A percentile compares a stretch with the other conserved stretches of the same genome.
phyloP scores from a whole-genome alignment of 345 rosid species.

The Populus tremula region DNA sequence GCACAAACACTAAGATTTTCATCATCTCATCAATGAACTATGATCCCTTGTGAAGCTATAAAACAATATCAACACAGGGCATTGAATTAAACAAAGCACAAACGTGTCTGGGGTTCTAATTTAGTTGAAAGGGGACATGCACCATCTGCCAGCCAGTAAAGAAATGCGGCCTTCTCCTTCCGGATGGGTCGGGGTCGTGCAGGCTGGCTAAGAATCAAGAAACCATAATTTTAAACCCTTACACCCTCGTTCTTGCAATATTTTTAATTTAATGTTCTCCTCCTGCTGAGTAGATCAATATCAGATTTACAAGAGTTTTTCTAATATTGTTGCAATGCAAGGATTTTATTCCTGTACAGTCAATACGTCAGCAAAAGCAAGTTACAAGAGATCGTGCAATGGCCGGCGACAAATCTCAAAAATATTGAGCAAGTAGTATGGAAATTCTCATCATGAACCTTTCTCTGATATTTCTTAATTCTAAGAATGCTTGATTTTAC shows the following conservation, averaged over 20 bases:
- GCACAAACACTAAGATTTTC: too few relatives aligned
- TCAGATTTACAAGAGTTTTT: constrained; percentile 12
- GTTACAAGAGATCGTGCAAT: constrained; percentile 27
- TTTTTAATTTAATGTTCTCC: background rate
- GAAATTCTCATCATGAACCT: background rate
- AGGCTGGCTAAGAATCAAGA: constrained; percentile 9
- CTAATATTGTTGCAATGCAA: constrained; percentile 12
- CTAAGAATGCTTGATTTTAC: background rate
- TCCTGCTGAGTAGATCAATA: constrained; percentile 6
- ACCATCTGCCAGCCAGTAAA: constrained; percentile 17
- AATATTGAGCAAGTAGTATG: background rate
- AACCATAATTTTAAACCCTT: background rate
- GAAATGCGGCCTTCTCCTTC: background rate
- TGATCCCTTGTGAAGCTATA: too few relatives aligned
- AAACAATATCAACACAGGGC: background rate
- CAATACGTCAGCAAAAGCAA: background rate
- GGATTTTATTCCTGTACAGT: constrained; percentile 19
- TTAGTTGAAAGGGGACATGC: background rate
- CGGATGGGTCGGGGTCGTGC: background rate
- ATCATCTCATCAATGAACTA: too few relatives aligned
- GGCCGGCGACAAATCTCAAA: constrained; percentile 22
- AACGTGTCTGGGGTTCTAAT: background rate
- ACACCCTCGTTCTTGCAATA: background rate
- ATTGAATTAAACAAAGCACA: background rate
- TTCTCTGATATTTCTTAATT: background rate